Percentiles rank a stretch among this genome's conserved stretches.
Conservation (phyloP, 495 filamentous ascomycete species). For the Penicillium riverlandense region DNA sequence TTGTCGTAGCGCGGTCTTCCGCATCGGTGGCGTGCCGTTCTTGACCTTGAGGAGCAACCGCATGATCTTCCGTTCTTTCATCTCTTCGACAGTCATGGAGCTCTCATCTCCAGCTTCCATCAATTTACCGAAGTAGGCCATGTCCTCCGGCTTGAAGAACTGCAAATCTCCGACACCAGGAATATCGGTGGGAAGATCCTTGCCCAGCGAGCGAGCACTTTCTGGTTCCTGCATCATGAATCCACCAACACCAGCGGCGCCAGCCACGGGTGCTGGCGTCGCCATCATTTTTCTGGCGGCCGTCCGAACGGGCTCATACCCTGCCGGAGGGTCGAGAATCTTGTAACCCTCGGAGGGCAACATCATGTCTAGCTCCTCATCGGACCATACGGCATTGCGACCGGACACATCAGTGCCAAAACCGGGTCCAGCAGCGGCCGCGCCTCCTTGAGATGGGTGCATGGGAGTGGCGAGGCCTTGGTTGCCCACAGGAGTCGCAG, state of each 20-base stretch:
- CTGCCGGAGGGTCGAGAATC: conserved; percentile 85
- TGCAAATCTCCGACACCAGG: conserved; percentile 95
- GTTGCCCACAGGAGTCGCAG: conserved; percentile 74
- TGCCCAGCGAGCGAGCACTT: conserved; percentile 69
- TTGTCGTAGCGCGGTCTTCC: conserved; percentile 97
- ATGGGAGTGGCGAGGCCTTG: conserved; percentile 79
- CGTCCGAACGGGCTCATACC: conserved; percentile 78
- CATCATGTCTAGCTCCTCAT: conserved; percentile 91
- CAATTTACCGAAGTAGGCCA: conserved; percentile 98
- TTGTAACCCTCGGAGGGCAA: conserved; percentile 90
- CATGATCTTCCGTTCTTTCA: conserved; percentile 99
- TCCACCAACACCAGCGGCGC: conserved; percentile 60
- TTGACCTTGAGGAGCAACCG: conserved; percentile 94
- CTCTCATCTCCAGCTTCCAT: conserved; percentile 94
- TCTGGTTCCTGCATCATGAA: conserved; percentile 99
- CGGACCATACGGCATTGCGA: conserved; percentile 72
- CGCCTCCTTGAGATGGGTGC: conserved; percentile 66
- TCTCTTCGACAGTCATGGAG: conserved; percentile 81
- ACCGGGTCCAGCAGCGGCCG: conserved; percentile 45
- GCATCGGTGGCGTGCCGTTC: conserved; percentile 98
- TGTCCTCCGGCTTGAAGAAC: conserved; percentile 98
- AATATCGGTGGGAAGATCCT: conserved; percentile 92
- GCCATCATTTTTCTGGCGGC: conserved; percentile 70
- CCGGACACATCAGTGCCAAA: conserved; percentile 80
- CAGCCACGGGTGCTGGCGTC: conserved; percentile 61